phyloP scores from a whole-genome alignment of 768 basidiomycete species.

The Clitopilus passeckerianus region DNA sequence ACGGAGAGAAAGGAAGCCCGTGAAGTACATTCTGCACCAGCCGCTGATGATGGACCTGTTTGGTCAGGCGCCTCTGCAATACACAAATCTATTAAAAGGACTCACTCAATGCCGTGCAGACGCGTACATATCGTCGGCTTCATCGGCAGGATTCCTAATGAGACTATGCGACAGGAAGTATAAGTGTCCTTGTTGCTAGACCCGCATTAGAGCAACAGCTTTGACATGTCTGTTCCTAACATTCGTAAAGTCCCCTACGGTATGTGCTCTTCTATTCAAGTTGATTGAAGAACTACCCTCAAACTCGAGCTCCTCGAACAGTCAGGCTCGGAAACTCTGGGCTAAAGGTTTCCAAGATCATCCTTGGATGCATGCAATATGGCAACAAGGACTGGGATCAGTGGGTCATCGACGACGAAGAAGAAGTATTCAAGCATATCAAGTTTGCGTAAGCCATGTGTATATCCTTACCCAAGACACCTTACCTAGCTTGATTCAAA shows the following conservation, averaged over 20 bases:
- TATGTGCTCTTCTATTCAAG: background rate
- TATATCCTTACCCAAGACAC: background rate
- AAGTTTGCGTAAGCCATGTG: slow-evolving; percentile 32
- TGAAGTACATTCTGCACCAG: too few species aligned
- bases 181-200: too few species aligned
- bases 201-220: too few species aligned
- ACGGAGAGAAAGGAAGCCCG: too few species aligned
- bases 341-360: slow-evolving; percentile 59
- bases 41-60: too few species aligned
- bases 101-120: too few species aligned
- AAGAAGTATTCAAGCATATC: slow-evolving; percentile 45
- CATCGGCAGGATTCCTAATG: too few species aligned
- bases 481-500: background rate
- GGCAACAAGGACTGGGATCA: slow-evolving; percentile 46
- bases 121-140: too few species aligned
- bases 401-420: slow-evolving; percentile 43
- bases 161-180: too few species aligned
- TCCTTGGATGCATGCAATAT: slow-evolving; percentile 63
- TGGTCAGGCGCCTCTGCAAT: too few species aligned
- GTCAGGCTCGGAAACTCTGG: slow-evolving; percentile 49
- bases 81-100: too few species aligned
- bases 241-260: background rate
- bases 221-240: too few species aligned
- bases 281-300: background rate
- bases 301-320: slow-evolving; percentile 10